phyloP scores from a whole-genome alignment of 1,139 yeast genomes.

The Kazachstania sp. region DNA sequence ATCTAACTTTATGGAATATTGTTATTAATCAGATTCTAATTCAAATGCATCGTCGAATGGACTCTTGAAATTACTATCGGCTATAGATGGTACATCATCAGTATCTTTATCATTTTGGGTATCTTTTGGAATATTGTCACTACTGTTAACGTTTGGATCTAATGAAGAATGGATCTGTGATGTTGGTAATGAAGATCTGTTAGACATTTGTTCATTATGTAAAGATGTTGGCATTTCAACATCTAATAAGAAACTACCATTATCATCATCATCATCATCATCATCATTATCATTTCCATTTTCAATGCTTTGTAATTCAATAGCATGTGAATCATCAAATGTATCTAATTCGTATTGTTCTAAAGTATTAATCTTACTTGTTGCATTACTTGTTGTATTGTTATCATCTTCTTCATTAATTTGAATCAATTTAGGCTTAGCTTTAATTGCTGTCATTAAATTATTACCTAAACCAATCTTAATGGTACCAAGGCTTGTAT shows the following conservation, averaged over 20 bases:
- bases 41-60: not conserved
- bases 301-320: not conserved
- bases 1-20: not conserved
- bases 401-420: slow-evolving; percentile 29
- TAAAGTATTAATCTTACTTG: not conserved
- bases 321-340: not conserved
- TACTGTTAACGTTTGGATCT: too few species aligned
- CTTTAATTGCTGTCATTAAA: slow-evolving; percentile 57
- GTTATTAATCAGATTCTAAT: not conserved
- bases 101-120: not conserved
- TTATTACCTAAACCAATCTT: slow-evolving; percentile 7
- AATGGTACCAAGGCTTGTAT: not conserved
- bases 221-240: slow-evolving; percentile 18
- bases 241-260: slow-evolving; percentile 23
- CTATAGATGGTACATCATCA: not conserved
- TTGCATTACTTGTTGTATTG: not conserved
- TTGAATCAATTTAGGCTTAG: slow-evolving; percentile 57
- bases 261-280: slow-evolving; percentile 15
- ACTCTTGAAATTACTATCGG: not conserved
- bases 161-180: not conserved
- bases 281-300: not conserved
- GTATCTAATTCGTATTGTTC: not conserved
- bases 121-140: too few species aligned
- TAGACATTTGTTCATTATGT: not conserved
- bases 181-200: not conserved